Evolutionary conservation across 2,329 filamentous ascomycete species (phyloP).

Genomic region (Stachybotrys echinatus): DNA sequence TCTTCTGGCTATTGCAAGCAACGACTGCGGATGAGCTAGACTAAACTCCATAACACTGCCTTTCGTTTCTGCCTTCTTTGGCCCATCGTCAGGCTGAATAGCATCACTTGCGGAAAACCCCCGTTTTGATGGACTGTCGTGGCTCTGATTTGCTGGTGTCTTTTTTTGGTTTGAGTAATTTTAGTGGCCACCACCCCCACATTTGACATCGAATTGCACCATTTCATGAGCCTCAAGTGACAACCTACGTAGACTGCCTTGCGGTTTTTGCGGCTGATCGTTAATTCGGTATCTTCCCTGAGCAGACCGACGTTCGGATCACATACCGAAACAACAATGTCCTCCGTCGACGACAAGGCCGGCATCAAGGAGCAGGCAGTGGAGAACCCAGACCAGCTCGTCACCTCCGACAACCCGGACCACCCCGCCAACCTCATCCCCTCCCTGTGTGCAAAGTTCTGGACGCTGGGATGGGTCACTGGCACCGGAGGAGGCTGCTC

Average conservation of each 20-base stretch:
- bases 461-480: constrained; percentile 90
- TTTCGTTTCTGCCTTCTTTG: too few relatives aligned
- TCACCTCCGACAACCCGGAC: constrained; percentile 62
- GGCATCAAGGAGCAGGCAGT: constrained; percentile 7
- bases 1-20: too few relatives aligned
- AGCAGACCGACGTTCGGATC: too few relatives aligned
- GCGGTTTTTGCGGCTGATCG: too few relatives aligned
- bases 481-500: constrained; percentile 79
- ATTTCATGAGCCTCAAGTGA: background rate
- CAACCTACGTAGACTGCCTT: too few relatives aligned
- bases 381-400: constrained; percentile 40
- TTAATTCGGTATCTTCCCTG: too few relatives aligned
- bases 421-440: constrained; percentile 96
- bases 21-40: too few relatives aligned
- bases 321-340: too few relatives aligned
- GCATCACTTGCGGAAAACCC: background rate
- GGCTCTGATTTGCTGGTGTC: background rate
- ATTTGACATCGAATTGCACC: background rate
- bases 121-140: background rate
- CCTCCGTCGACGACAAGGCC: constrained; percentile 9
- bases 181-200: background rate
- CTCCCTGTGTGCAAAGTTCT: constrained; percentile 90
- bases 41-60: too few relatives aligned
- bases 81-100: background rate
- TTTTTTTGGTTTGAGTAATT: background rate